phyloP scores from a whole-genome alignment of 345 rosid genomes.

The Xanthoceras sorbifolium region DNA sequence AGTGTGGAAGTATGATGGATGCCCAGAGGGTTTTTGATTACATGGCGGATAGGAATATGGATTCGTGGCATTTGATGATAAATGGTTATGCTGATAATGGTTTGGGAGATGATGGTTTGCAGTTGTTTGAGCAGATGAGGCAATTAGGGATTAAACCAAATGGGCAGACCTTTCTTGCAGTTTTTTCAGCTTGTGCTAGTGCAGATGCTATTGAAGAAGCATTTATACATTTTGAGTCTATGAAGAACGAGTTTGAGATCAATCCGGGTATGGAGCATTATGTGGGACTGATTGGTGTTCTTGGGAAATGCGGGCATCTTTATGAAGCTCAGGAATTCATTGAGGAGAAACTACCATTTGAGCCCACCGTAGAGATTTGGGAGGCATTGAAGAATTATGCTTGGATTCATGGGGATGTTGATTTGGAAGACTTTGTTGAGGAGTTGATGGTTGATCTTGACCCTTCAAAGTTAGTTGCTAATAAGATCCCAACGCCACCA shows the following conservation, averaged over 20 bases:
- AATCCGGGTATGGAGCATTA: constrained; percentile 50
- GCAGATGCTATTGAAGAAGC: constrained; percentile 74
- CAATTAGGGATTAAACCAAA: constrained; percentile 49
- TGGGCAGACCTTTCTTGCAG: constrained; percentile 56
- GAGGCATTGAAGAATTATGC: constrained; percentile 58
- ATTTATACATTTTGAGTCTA: constrained; percentile 63
- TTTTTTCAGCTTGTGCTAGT: constrained; percentile 63
- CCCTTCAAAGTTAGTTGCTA: constrained; percentile 49
- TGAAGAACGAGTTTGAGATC: constrained; percentile 54
- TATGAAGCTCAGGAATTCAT: constrained; percentile 59
- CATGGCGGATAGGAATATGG: constrained; percentile 66
- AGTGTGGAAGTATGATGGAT: constrained; percentile 58
- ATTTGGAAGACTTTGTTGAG: constrained; percentile 62
- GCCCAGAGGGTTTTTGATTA: constrained; percentile 77
- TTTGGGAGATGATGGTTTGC: constrained; percentile 76
- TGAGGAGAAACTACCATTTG: constrained; percentile 52
- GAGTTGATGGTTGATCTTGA: constrained; percentile 63
- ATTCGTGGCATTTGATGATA: constrained; percentile 76
- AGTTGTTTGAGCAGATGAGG: constrained; percentile 68
- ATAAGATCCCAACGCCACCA: constrained; percentile 57
- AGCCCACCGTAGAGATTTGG: constrained; percentile 63
- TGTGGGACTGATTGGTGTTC: constrained; percentile 60
- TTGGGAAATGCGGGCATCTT: constrained; percentile 71
- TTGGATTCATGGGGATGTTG: constrained; percentile 61
- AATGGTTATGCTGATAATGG: constrained; percentile 58